Base-by-base conservation (phyloP, 1,284 basidiomycete species). In the Cryptococcus sp. region DNA sequence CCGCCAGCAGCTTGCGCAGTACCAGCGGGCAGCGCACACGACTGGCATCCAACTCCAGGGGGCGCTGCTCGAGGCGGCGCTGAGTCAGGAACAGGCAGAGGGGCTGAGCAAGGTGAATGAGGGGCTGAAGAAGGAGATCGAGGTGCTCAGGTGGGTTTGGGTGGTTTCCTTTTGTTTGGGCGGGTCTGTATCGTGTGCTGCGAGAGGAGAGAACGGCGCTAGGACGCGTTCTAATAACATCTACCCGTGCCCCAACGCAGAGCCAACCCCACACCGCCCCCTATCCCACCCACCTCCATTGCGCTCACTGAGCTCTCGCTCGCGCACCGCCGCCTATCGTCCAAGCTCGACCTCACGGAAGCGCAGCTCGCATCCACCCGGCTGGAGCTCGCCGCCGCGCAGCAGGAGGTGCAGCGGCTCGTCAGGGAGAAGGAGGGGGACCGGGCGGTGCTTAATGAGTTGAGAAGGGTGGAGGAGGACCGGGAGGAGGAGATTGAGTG, bases 1-100 rank as follows among this genome's bases (percentile, higher is more conserved):
- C 20, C 82, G 85, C 52, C 73, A 79, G n/a, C 83, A 86, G 2
- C 80, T 87, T 6, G 75, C 79, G 44, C 83, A 83, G 47, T 89
- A 86, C 64, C 87, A 77, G 57, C 62, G 66, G 24, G 64, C 72
- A 1, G 67, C 73, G 24, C 77, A 78, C 61, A 70, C 73, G 54
- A 63, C 70, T 28, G 60, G 62, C 16, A 78, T 78, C 56, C 72
- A 75, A 46, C 65, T 78, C 13, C 77, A 78, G 54, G 74, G 76
- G 11, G 66, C 69, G 2, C 59, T 70, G 16, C 68, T 78, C 51
- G 77, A 78, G 60, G 60, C 69, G 13, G 64, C 70, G 1, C 57
- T 77, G 8, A 55, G 62, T 16, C 64, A 65, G 33, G 77, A 78
- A 42, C 69, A 75, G 24, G 68, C 68, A 40, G 68, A 72, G 15